phyloP scores from a whole-genome alignment of 306 rosid genomes.

The Inga oerstediana region DNA sequence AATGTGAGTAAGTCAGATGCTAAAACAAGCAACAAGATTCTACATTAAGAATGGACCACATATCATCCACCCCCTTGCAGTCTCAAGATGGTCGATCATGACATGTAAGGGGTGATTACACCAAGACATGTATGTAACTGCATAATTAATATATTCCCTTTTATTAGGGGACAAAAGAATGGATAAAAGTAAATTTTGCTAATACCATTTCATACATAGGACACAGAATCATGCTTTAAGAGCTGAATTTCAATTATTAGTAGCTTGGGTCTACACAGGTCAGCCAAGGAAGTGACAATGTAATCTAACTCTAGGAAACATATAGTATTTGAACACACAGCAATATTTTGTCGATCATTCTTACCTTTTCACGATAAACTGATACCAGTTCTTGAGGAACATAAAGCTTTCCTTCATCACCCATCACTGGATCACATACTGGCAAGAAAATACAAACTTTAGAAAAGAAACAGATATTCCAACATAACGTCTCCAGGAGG shows the following conservation, averaged over 20 bases:
- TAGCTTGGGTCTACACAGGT: constrained; percentile 3
- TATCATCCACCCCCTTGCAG: background rate
- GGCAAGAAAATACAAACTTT: constrained; percentile 28
- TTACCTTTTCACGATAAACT: constrained; percentile 95
- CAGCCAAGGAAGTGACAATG: constrained; percentile 29
- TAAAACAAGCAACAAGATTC: constrained; percentile 32
- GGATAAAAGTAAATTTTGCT: constrained; percentile 18
- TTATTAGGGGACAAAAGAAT: background rate
- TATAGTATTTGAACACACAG: constrained; percentile 26
- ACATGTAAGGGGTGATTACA: background rate
- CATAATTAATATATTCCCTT: background rate
- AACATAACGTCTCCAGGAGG: background rate
- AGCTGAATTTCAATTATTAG: constrained; percentile 25
- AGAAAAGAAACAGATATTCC: constrained; percentile 29
- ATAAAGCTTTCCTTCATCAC: constrained; percentile 95
- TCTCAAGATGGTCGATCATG: background rate
- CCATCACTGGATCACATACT: constrained; percentile 99
- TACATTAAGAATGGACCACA: constrained; percentile 17
- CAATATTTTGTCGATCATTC: constrained; percentile 42
- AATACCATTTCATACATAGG: constrained; percentile 1
- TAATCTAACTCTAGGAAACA: constrained; percentile 5
- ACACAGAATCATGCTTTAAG: constrained; percentile 6
- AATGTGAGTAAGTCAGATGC: constrained; percentile 35
- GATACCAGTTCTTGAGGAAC: constrained; percentile 81
- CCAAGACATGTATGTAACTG: background rate